Evolutionary conservation across 2,329 filamentous ascomycete species (phyloP), one percentile per base, ranked within the genome.

Genomic region (Bimuria novae-zelandiae): DNA sequence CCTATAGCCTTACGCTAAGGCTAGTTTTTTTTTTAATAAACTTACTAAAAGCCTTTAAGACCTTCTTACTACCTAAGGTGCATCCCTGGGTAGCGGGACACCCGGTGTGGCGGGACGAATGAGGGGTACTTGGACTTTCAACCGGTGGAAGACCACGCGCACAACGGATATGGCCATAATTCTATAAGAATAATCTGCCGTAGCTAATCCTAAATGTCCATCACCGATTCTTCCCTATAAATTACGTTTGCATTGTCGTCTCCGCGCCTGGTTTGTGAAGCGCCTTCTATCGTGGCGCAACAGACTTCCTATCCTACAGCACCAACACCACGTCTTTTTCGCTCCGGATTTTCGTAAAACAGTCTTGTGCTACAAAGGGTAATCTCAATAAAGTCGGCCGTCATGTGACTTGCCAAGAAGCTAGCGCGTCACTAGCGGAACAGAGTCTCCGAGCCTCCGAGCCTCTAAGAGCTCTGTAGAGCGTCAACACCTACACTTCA

Each of bases 211-310:
- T 19, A 21, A 49, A 49, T 42, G 27, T 41, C 46, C 23, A 49
- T 49, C 6, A 49, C 42, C 36, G 4, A 21, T 23, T 35, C n/a
- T 33, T 42, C 14, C 37, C 46, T 19, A 33, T 42, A 49, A 49
- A 49, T 51, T 51, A 51, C 49, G 22, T 45, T 51, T 21, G 49
- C 40, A 51, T 51, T 12, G 32, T 49, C 23, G 35, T 14, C 25
- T 49, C 36, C 23, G 36, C 7, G 46, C 46, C 46, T 49, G 46
- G 32, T 42, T 49, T 49, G 23, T 32, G 33, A 21, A 33, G 46
- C 46, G 23, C 36, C 46, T 49, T 49, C 23, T 49, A 4, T 42
- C n/a, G 37, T 49, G n/a, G 27, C 30, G 14, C 40, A 49, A 42
- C 37, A 49, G 23, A 16, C 36, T 49, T 42, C 37, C 46, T 14